phyloP scores from a whole-genome alignment of 345 rosid species.

The Conringia planisiliqua region DNA sequence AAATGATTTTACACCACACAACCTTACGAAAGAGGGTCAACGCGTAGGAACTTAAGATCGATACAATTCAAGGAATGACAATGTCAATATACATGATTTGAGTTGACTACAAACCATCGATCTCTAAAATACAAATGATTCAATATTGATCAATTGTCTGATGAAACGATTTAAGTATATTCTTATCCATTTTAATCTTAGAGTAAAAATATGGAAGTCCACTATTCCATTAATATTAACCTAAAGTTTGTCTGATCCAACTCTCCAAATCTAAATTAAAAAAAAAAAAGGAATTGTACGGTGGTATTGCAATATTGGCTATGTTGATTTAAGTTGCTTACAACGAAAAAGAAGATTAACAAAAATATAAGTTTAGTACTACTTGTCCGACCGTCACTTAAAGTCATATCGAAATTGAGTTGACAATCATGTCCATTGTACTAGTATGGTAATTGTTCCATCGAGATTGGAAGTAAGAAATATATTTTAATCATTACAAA shows the following conservation, averaged over 20 bases:
- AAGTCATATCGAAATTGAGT: conserved; percentile 10
- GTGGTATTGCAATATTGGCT: background rate
- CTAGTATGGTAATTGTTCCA: background rate
- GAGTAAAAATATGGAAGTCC: background rate
- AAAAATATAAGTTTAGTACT: background rate
- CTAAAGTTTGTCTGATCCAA: background rate
- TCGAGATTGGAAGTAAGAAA: background rate
- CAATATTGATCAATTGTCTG: background rate
- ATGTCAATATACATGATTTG: conserved; percentile 1
- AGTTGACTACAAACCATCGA: background rate
- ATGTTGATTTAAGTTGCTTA: background rate
- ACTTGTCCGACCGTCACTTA: conserved; percentile 1
- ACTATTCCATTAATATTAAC: background rate
- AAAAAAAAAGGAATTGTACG: no score
- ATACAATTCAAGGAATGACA: background rate
- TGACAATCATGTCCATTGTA: background rate
- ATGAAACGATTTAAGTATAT: background rate
- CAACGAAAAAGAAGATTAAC: background rate
- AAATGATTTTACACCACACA: conserved; percentile 10
- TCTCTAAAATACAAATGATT: background rate
- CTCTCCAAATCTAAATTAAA: background rate
- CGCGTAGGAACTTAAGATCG: background rate
- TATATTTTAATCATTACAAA: background rate
- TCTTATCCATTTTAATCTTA: background rate
- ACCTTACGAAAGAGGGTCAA: conserved; percentile 15